A percentile compares a stretch with the other conserved stretches of the same genome.
These are phyloP conservation scores for Penicillium sclerotiorum DNA, from an alignment of 2,329 filamentous ascomycete genomes.

Conservation along the genomic window DNA sequence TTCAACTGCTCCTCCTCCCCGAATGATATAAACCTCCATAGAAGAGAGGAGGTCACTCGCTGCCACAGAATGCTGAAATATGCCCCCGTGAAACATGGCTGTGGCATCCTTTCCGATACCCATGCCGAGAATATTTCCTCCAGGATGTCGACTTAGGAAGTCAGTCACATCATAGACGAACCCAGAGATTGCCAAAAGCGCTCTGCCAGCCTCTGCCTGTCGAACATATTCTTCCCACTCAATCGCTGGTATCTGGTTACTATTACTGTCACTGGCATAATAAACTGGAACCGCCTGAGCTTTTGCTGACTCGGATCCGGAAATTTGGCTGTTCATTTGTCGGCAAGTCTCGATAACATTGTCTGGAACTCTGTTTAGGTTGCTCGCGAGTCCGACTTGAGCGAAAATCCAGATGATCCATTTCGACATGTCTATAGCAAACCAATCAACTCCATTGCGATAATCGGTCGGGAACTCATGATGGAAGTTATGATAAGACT, in stretches of 20 bases:
- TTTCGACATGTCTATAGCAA: conserved; percentile 3
- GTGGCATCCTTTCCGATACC: conserved; percentile 11
- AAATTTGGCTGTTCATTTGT: background rate
- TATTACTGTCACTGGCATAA: too few species aligned
- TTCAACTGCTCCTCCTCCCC: background rate
- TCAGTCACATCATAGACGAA: conserved; percentile 6
- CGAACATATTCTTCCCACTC: conserved; percentile 5
- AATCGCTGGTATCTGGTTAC: background rate
- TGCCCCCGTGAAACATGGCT: background rate
- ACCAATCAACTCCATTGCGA: conserved; percentile 8
- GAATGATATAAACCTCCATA: background rate
- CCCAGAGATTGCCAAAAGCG: background rate
- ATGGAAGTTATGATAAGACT: conserved; percentile 11
- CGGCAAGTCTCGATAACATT: background rate
- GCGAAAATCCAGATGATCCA: conserved; percentile 8
- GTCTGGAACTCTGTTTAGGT: conserved; percentile 1
- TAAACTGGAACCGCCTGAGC: too few species aligned
- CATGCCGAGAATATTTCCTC: background rate
- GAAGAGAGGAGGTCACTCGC: background rate
- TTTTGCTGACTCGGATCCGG: too few species aligned
- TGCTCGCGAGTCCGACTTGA: background rate
- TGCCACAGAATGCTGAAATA: background rate
- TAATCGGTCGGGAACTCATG: conserved; percentile 12
- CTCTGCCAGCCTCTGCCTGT: background rate
- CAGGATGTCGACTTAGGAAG: conserved; percentile 8